Percentiles rank a stretch among this genome's conserved stretches.
These are phyloP conservation scores for Beauveria rudraprayagi DNA, from an alignment of 2,329 filamentous ascomycete genomes.

Conservation along the genomic window DNA sequence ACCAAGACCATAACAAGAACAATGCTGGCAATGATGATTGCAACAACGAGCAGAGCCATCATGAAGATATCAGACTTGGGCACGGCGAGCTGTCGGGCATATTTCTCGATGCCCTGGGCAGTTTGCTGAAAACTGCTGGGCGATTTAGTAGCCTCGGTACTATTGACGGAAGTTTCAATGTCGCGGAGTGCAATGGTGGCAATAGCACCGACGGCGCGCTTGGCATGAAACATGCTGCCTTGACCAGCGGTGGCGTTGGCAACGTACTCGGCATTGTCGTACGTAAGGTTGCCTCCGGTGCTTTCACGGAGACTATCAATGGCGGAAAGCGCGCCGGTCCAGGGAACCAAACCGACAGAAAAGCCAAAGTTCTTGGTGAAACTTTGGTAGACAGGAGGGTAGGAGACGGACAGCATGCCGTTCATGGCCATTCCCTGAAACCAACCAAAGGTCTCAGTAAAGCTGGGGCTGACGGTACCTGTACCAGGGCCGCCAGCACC, in stretches of 20 bases:
- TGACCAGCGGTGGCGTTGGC: conserved; percentile 64
- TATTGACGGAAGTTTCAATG: conserved; percentile 38
- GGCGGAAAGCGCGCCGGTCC: conserved; percentile 66
- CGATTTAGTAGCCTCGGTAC: conserved; percentile 20
- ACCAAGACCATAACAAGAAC: conserved; percentile 79
- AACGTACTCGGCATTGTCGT: conserved; percentile 68
- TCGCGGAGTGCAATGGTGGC: conserved; percentile 46
- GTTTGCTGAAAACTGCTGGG: conserved; percentile 33
- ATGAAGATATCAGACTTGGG: conserved; percentile 91
- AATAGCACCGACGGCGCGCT: conserved; percentile 44
- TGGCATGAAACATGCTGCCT: conserved; percentile 36
- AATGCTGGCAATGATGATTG: conserved; percentile 76
- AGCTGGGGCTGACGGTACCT: conserved; percentile 68
- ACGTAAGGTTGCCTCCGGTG: conserved; percentile 81
- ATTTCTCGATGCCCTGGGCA: conserved; percentile 72
- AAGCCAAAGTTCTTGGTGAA: conserved; percentile 93
- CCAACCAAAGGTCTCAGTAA: conserved; percentile 76
- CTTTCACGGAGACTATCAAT: conserved; percentile 76
- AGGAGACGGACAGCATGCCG: conserved; percentile 88
- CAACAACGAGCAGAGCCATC: conserved; percentile 83
- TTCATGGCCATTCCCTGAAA: conserved; percentile 94
- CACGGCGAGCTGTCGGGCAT: conserved; percentile 74
- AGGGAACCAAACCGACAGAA: conserved; percentile 75
- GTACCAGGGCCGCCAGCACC: conserved; percentile 50
- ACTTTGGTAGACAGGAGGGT: conserved; percentile 79